Conservation (phyloP, 176 grass and related monocot genomes). For the Otatea glauca region DNA sequence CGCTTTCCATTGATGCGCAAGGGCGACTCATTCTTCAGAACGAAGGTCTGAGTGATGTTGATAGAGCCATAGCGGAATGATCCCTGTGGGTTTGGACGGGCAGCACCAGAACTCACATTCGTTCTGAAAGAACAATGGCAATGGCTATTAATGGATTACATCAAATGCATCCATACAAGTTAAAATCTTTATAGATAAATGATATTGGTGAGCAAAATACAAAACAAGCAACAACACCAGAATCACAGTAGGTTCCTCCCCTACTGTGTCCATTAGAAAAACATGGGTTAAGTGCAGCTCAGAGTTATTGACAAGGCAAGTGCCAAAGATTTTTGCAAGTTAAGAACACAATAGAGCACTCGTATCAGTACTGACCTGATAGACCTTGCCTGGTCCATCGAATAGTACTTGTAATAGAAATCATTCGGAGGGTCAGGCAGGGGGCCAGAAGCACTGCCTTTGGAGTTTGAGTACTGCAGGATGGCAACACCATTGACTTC, state of each 20-base stretch:
- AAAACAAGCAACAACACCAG: neutral
- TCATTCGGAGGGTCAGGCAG: conserved; percentile 85
- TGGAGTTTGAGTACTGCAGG: conserved; percentile 90
- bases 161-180: neutral
- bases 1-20: conserved; percentile 58
- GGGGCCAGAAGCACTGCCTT: conserved; percentile 63
- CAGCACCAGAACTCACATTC: conserved; percentile 80
- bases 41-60: conserved; percentile 73
- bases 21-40: conserved; percentile 62
- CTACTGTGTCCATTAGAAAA: no score
- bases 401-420: conserved; percentile 66
- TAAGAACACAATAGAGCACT: neutral
- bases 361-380: conserved; percentile 63
- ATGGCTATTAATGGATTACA: conserved; percentile 20
- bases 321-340: neutral
- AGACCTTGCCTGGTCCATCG: conserved; percentile 82
- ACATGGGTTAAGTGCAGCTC: neutral
- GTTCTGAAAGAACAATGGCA: conserved; percentile 57
- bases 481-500: conserved; percentile 78
- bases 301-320: neutral
- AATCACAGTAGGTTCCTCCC: neutral
- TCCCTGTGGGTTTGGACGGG: conserved; percentile 85
- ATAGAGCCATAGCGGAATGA: conserved; percentile 83
- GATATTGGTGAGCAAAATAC: neutral
- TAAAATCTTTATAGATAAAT: neutral